These are phyloP conservation scores for Globisporangium uncinulatum DNA, from an alignment of 352 stramenopile species.

Conservation along the genomic window DNA sequence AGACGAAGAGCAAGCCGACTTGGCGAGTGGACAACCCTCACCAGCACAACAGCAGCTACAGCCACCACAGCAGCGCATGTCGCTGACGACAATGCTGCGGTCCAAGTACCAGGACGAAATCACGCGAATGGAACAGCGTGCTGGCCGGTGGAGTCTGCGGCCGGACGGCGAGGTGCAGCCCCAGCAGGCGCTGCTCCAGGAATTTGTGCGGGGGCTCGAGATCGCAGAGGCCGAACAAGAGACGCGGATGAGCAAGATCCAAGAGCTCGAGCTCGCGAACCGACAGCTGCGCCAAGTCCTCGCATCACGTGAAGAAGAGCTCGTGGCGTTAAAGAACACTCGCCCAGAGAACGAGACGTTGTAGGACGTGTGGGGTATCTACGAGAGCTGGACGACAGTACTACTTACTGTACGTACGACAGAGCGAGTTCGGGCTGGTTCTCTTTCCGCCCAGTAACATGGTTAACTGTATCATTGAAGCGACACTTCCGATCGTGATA, in stretches of 20 bases:
- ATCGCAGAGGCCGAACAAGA: conserved; percentile 71
- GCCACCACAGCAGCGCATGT: conserved; percentile 17
- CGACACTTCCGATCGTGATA: too few relatives aligned
- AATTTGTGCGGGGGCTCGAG: conserved; percentile 70
- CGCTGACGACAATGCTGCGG: conserved; percentile 56
- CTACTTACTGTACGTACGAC: too few relatives aligned
- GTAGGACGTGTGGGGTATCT: not conserved
- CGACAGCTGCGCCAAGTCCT: conserved; percentile 39
- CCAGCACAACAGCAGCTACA: not conserved
- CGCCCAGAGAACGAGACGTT: conserved; percentile 8
- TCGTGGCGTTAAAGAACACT: conserved; percentile 16
- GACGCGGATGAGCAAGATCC: conserved; percentile 66
- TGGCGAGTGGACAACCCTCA: not conserved
- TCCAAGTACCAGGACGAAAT: conserved; percentile 54
- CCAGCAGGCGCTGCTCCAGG: conserved; percentile 48
- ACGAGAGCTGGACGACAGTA: too few relatives aligned
- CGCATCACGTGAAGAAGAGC: conserved; percentile 33
- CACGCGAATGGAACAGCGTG: conserved; percentile 32
- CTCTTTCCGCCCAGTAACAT: too few relatives aligned
- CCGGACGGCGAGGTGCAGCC: conserved; percentile 25
- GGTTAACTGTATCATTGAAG: too few relatives aligned
- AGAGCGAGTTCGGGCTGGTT: too few relatives aligned
- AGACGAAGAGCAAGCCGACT: conserved; percentile 18
- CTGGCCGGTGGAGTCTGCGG: conserved; percentile 26
- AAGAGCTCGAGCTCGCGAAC: conserved; percentile 66